These are phyloP conservation scores for Arthrobotrys sphaeroides DNA, from an alignment of 2,329 filamentous ascomycete genomes.

Conservation along the genomic window DNA sequence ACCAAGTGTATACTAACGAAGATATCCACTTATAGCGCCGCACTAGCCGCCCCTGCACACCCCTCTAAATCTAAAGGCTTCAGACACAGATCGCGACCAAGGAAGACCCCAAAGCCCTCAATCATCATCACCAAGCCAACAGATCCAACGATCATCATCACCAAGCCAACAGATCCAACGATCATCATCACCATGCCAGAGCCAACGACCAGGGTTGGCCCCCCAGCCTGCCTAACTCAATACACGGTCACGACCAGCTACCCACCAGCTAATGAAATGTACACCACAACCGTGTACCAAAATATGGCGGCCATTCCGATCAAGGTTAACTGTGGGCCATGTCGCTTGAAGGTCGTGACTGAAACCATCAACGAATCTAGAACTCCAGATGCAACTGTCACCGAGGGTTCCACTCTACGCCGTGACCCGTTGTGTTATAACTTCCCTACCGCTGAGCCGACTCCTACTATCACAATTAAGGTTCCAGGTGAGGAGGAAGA, in stretches of 20 bases:
- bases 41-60: too few relatives aligned
- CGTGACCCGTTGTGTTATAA: constrained; percentile 15
- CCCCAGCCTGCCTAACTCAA: constrained; percentile 16
- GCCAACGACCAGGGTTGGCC: too few relatives aligned
- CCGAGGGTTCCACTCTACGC: not conserved
- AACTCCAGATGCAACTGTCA: constrained; percentile 6
- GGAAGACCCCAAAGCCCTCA: too few relatives aligned
- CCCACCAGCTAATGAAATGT: not conserved
- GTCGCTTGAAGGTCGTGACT: constrained; percentile 1
- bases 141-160: too few relatives aligned
- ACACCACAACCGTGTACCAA: constrained; percentile 20
- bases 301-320: constrained; percentile 1
- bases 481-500: not conserved
- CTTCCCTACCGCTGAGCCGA: not conserved
- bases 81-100: too few relatives aligned
- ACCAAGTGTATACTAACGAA: too few relatives aligned
- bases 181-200: not conserved
- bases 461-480: too few relatives aligned
- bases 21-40: too few relatives aligned
- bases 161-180: too few relatives aligned
- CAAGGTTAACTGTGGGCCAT: constrained; percentile 15
- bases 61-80: too few relatives aligned
- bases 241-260: constrained; percentile 26
- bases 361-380: not conserved
- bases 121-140: too few relatives aligned